Evolutionary conservation across 345 rosid genomes (phyloP).

Genomic region (Moringa oleifera): DNA sequence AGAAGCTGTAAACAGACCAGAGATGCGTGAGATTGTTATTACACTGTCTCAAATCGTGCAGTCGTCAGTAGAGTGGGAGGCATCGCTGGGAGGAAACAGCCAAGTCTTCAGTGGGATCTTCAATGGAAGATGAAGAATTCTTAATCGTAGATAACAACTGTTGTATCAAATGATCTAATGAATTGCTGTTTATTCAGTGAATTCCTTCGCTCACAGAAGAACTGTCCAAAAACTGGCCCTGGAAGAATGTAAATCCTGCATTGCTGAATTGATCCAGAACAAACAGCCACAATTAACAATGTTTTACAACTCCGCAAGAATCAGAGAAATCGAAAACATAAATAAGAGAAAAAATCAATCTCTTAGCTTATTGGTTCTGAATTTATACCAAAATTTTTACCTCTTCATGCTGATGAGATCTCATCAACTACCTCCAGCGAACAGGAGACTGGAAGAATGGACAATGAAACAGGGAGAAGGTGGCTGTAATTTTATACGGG

Average conservation of each 20-base stretch:
- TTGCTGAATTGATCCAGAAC: not conserved
- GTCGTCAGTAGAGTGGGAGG: constrained; percentile 58
- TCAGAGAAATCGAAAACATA: too few species aligned
- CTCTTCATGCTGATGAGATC: not conserved
- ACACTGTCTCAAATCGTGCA: constrained; percentile 28
- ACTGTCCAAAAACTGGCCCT: not conserved
- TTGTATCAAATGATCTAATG: not conserved
- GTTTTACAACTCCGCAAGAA: too few species aligned
- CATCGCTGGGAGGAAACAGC: constrained; percentile 54
- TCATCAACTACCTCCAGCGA: not conserved
- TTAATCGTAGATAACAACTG: not conserved
- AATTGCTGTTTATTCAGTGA: not conserved
- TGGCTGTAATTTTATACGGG: too few species aligned
- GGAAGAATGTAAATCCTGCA: not conserved
- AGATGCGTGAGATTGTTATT: constrained; percentile 46
- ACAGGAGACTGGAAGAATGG: not conserved
- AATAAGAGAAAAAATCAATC: too few species aligned
- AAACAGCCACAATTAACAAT: too few species aligned
- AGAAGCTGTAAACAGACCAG: constrained; percentile 44
- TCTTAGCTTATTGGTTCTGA: too few species aligned
- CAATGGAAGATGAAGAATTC: constrained; percentile 38
- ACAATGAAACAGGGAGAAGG: too few species aligned
- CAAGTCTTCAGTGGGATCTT: constrained; percentile 50
- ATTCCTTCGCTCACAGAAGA: too few species aligned
- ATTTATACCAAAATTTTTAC: too few species aligned